phyloP scores from a whole-genome alignment of 2,329 filamentous ascomycete genomes.

The Epichloe baconii region DNA sequence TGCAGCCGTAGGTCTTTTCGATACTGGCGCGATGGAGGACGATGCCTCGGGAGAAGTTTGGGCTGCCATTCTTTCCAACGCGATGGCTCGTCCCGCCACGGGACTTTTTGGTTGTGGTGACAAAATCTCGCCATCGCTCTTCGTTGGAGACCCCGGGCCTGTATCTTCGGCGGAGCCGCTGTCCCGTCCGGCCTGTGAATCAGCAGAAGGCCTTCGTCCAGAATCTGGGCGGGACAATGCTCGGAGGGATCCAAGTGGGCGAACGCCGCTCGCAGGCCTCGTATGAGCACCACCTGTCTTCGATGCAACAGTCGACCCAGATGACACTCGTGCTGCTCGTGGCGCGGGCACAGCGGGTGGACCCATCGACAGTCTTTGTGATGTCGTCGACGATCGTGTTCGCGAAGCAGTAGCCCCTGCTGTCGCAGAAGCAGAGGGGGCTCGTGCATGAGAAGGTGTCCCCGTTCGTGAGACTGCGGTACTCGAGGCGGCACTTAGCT shows the following conservation, averaged over 20 bases:
- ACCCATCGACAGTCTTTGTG: slow-evolving; percentile 51
- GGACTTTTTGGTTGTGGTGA: slow-evolving; percentile 39
- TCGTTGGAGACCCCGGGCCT: slow-evolving; percentile 30
- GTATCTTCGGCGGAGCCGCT: slow-evolving; percentile 21
- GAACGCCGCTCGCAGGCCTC: slow-evolving; percentile 28
- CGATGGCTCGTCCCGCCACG: slow-evolving; percentile 34
- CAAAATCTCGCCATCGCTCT: slow-evolving; percentile 36
- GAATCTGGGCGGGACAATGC: slow-evolving; percentile 23
- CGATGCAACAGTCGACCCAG: slow-evolving; percentile 27
- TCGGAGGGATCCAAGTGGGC: slow-evolving; percentile 25
- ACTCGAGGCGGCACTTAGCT: slow-evolving; percentile 44
- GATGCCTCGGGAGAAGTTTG: slow-evolving; percentile 16
- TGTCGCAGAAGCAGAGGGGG: slow-evolving; percentile 21
- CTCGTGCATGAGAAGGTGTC: slow-evolving; percentile 46
- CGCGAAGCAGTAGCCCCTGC: slow-evolving; percentile 26
- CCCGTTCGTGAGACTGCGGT: slow-evolving; percentile 47
- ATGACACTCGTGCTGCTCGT: slow-evolving; percentile 30
- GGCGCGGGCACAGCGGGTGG: slow-evolving; percentile 42
- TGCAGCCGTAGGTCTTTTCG: slow-evolving; percentile 17
- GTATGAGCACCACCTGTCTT: slow-evolving; percentile 19
- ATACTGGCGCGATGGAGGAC: slow-evolving; percentile 18
- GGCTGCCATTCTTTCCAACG: slow-evolving; percentile 36
- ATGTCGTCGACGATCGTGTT: slow-evolving; percentile 41
- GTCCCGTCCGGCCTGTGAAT: slow-evolving; percentile 31
- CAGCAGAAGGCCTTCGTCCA: slow-evolving; percentile 31